phyloP scores from a whole-genome alignment of 768 basidiomycete genomes.

The Suillus clintonianus region DNA sequence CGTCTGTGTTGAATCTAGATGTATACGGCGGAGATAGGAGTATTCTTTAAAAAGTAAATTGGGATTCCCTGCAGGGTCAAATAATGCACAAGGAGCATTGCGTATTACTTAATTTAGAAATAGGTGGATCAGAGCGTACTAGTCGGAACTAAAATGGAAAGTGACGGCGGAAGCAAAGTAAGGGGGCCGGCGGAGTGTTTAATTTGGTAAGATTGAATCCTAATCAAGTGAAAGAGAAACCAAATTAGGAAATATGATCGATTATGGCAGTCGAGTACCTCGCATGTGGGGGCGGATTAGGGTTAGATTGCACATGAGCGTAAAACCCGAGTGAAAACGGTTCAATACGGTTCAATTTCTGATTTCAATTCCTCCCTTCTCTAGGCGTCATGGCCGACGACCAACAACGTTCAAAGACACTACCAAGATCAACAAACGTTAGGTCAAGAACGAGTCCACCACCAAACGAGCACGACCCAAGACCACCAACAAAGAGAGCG shows the following conservation, averaged over 20 bases:
- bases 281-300: conserved; percentile 3
- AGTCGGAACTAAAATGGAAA: not conserved
- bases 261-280: not conserved
- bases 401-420: not conserved
- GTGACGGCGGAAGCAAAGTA: not conserved
- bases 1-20: no score
- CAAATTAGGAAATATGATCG: not conserved
- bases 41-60: no score
- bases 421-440: conserved; percentile 30
- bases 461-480: conserved; percentile 57
- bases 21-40: no score
- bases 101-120: not conserved
- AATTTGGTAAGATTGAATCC: not conserved
- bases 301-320: conserved; percentile 1
- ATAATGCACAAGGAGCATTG: not conserved
- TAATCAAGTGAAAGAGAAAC: not conserved
- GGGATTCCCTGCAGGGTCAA: no score
- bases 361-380: not conserved
- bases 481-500: conserved; percentile 78
- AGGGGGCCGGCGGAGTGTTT: not conserved
- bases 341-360: not conserved
- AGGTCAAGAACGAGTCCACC: conserved; percentile 49
- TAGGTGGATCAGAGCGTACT: not conserved
- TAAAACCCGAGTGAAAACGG: conserved; percentile 2
- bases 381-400: not conserved